Conservation (phyloP, 2,329 filamentous ascomycete genomes). For the Penicillium aurantiogriseum region DNA sequence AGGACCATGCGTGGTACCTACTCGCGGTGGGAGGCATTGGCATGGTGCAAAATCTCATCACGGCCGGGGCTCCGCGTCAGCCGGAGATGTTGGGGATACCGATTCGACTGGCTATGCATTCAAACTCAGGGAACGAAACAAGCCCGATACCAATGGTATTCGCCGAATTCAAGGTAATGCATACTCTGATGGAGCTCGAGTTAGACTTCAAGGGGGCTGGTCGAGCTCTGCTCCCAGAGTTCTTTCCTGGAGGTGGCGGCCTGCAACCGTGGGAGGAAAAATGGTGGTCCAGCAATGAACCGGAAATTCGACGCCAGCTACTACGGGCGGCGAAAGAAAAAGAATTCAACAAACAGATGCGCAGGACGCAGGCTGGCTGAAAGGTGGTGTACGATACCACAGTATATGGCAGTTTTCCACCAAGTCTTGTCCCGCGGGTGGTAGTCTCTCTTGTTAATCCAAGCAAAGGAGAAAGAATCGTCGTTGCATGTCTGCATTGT, state of each 20-base stretch:
- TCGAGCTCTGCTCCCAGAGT: not conserved
- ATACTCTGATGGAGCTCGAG: conserved; percentile 1
- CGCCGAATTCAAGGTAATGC: not conserved
- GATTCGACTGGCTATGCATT: not conserved
- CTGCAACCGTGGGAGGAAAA: not conserved
- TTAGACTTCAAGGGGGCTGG: not conserved
- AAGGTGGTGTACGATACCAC: not conserved
- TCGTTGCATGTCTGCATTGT: not conserved
- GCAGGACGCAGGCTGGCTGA: not conserved
- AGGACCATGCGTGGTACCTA: conserved; percentile 43
- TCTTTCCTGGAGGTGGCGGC: not conserved
- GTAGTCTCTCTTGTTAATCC: not conserved
- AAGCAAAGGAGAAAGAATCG: not conserved
- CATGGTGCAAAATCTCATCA: conserved; percentile 7
- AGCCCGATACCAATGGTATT: not conserved
- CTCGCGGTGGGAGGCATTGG: conserved; percentile 40
- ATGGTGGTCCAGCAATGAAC: not conserved
- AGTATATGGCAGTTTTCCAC: not conserved
- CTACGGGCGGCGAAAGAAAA: not conserved
- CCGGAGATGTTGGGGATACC: not conserved
- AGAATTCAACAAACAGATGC: not conserved
- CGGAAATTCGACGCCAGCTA: not conserved
- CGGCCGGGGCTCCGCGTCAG: not conserved
- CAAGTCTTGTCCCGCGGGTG: not conserved
- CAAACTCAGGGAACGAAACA: not conserved